These are phyloP conservation scores for Gossypium aridum DNA, from an alignment of 441 rosid genomes.

Conservation along the genomic window DNA sequence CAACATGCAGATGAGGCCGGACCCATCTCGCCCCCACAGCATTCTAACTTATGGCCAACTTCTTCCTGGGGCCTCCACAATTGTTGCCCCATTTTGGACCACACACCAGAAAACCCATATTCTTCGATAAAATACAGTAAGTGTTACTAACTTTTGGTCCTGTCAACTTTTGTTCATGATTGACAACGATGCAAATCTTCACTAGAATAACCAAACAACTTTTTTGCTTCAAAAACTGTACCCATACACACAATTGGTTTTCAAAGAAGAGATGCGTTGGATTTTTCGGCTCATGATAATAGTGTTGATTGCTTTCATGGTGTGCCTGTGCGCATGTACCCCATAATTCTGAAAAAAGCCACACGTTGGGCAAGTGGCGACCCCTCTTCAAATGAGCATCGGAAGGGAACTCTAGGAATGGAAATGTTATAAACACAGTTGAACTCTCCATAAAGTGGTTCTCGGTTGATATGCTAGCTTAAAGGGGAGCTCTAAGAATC, in stretches of 20 bases:
- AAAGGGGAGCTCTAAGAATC: background rate
- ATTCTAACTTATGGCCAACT: background rate
- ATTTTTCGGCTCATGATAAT: background rate
- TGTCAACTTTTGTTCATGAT: background rate
- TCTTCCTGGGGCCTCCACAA: slow-evolving; percentile 5
- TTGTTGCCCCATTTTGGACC: background rate
- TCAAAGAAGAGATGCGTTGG: background rate
- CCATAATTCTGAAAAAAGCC: background rate
- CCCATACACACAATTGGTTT: background rate
- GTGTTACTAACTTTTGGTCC: background rate
- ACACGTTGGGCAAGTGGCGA: background rate
- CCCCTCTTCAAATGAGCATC: background rate
- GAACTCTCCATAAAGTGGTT: background rate
- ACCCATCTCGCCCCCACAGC: background rate
- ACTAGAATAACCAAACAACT: background rate
- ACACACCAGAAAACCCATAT: background rate
- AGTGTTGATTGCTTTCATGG: background rate
- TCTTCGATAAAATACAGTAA: background rate
- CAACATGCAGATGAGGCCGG: slow-evolving; percentile 14
- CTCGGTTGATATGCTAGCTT: background rate
- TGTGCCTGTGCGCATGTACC: background rate
- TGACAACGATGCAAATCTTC: background rate
- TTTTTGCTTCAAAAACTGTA: background rate
- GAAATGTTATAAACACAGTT: background rate
- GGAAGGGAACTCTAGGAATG: background rate